Percentiles rank a stretch among this genome's conserved stretches.
These are phyloP conservation scores for Diaporthe eres DNA, from an alignment of 2,329 filamentous ascomycete species.

Conservation along the genomic window DNA sequence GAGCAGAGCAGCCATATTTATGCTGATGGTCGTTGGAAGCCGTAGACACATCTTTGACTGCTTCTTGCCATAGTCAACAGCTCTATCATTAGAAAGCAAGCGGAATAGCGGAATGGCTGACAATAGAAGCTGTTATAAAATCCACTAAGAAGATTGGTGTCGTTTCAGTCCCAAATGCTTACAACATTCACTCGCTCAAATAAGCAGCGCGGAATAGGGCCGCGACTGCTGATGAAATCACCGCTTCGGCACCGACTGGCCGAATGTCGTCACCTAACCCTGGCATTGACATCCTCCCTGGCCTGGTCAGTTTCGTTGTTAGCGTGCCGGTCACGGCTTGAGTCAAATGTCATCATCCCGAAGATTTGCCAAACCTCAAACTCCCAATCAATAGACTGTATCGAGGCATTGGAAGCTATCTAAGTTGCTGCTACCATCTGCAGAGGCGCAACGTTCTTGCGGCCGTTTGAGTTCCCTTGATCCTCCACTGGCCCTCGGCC, in stretches of 20 bases:
- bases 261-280: neutral
- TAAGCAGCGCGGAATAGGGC: neutral
- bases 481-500: neutral
- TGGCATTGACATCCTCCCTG: neutral
- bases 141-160: neutral
- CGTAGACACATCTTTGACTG: neutral
- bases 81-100: neutral
- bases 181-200: neutral
- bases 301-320: neutral
- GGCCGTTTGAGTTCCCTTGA: neutral
- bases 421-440: neutral
- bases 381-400: neutral
- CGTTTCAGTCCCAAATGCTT: neutral
- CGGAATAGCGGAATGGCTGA: conserved; percentile 12
- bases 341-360: neutral
- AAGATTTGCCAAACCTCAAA: neutral
- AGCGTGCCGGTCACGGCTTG: conserved; percentile 11
- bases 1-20: neutral
- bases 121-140: neutral
- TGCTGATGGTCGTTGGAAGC: neutral
- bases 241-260: neutral
- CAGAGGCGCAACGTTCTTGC: neutral
- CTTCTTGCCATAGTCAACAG: too few relatives aligned
- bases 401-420: too few relatives aligned
- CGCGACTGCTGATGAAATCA: conserved; percentile 2